phyloP scores from a whole-genome alignment of 306 rosid genomes.

The Nissolia schottii region DNA sequence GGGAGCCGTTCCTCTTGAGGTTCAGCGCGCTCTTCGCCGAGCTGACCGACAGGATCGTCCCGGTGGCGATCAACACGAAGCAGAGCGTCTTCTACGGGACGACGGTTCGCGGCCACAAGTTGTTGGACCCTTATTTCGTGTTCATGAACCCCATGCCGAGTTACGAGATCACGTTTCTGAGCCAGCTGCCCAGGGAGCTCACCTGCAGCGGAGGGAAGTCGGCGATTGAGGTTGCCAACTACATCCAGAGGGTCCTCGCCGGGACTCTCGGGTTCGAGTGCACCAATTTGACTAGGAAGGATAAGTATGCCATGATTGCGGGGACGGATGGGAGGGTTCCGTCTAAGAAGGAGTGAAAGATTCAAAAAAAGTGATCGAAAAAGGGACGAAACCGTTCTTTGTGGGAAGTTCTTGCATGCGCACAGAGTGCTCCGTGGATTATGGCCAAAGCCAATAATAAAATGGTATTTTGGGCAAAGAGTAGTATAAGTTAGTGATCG shows the following conservation, averaged over 20 bases:
- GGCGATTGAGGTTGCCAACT: constrained; percentile 80
- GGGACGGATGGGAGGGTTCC: constrained; percentile 87
- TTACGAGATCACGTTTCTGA: constrained; percentile 82
- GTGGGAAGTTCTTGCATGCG: no score
- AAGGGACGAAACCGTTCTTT: no score
- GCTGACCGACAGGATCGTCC: constrained; percentile 76
- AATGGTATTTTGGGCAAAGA: no score
- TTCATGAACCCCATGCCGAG: constrained; percentile 88
- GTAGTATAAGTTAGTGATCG: no score
- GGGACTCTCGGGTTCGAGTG: constrained; percentile 91
- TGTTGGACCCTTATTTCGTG: constrained; percentile 85
- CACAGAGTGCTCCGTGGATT: no score
- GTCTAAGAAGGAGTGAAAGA: constrained; percentile 42
- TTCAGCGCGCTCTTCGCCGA: constrained; percentile 94
- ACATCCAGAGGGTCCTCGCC: constrained; percentile 75
- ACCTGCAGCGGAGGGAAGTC: constrained; percentile 80
- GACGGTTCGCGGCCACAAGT: constrained; percentile 60
- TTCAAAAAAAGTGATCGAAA: no score
- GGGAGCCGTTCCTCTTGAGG: constrained; percentile 76
- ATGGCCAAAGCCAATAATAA: no score
- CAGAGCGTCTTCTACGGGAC: constrained; percentile 87
- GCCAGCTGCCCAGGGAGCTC: constrained; percentile 65
- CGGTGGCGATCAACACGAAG: constrained; percentile 82
- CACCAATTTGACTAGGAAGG: constrained; percentile 81
- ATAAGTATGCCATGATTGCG: constrained; percentile 73